Percentiles rank a stretch among this genome's conserved stretches.
Conservation (phyloP, 768 basidiomycete species). For the Amanita inopinata region DNA sequence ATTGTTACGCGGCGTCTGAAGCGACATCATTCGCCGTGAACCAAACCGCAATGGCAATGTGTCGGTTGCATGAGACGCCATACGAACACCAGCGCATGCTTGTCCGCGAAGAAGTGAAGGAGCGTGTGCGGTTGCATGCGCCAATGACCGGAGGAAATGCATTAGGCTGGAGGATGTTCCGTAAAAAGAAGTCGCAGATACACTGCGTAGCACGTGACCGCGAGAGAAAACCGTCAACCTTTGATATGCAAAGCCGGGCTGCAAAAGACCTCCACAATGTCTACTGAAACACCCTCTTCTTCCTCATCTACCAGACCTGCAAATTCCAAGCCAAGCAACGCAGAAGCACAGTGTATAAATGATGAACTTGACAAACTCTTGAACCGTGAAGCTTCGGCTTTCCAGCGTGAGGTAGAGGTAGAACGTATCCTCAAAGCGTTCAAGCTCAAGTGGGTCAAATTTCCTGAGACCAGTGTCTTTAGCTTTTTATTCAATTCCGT, state of each 20-base stretch:
- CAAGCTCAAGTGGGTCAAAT: slow-evolving; percentile 76
- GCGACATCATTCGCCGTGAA: no score
- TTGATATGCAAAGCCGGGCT: no score
- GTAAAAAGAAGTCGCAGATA: no score
- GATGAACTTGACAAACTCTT: slow-evolving; percentile 73
- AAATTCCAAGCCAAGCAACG: slow-evolving; percentile 10
- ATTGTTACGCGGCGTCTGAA: no score
- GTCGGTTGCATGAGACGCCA: no score
- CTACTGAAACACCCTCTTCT: slow-evolving; percentile 8
- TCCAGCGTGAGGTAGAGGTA: slow-evolving; percentile 81
- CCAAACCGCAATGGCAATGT: no score
- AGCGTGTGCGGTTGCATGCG: neutral
- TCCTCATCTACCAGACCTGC: slow-evolving; percentile 7
- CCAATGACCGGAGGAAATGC: neutral
- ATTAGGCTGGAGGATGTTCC: neutral
- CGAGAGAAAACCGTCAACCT: neutral
- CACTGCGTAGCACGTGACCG: neutral
- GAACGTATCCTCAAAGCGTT: slow-evolving; percentile 91
- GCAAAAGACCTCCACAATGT: neutral
- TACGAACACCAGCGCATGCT: neutral
- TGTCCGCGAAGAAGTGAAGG: neutral
- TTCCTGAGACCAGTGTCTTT: slow-evolving; percentile 3
- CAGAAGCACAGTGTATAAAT: slow-evolving; percentile 20
- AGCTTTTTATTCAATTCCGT: no score
- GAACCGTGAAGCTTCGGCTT: slow-evolving; percentile 71